These are phyloP conservation scores for Huntiella savannae DNA, from an alignment of 2,329 filamentous ascomycete species.

Conservation along the genomic window DNA sequence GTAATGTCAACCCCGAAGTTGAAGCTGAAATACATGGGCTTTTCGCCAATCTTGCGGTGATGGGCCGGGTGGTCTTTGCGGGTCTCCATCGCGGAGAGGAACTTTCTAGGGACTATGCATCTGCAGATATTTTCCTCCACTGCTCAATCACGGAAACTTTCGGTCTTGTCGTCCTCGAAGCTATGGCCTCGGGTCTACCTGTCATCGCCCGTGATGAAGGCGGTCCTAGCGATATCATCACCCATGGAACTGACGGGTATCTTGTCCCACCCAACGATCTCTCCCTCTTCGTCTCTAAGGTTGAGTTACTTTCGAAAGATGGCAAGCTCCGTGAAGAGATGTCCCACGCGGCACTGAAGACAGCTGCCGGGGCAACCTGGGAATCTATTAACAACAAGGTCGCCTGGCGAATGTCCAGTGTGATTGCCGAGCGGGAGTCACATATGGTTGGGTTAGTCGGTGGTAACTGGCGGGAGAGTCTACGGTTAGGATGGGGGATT, in stretches of 20 bases:
- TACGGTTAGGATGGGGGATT: neutral
- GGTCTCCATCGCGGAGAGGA: conserved; percentile 42
- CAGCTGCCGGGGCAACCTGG: conserved; percentile 48
- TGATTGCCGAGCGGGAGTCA: conserved; percentile 25
- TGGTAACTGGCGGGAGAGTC: neutral
- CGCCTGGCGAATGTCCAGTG: conserved; percentile 41
- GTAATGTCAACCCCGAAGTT: conserved; percentile 44
- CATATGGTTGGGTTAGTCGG: neutral
- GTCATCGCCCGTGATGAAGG: conserved; percentile 52
- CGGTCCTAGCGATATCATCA: conserved; percentile 48
- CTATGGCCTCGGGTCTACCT: conserved; percentile 51
- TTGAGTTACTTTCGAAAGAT: conserved; percentile 30
- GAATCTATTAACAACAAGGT: conserved; percentile 53
- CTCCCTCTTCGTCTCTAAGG: conserved; percentile 34
- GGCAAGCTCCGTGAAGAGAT: conserved; percentile 25
- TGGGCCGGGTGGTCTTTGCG: conserved; percentile 42
- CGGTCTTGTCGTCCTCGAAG: conserved; percentile 49
- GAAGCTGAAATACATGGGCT: conserved; percentile 41
- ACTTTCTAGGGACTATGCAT: conserved; percentile 47
- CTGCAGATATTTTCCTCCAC: conserved; percentile 50
- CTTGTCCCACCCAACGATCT: conserved; percentile 41
- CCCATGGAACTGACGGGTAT: conserved; percentile 39
- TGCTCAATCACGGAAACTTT: conserved; percentile 56
- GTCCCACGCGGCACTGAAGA: conserved; percentile 27
- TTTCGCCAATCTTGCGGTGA: conserved; percentile 30